phyloP scores from a whole-genome alignment of 2,329 filamentous ascomycete genomes.

The Apiospora saccharicola region DNA sequence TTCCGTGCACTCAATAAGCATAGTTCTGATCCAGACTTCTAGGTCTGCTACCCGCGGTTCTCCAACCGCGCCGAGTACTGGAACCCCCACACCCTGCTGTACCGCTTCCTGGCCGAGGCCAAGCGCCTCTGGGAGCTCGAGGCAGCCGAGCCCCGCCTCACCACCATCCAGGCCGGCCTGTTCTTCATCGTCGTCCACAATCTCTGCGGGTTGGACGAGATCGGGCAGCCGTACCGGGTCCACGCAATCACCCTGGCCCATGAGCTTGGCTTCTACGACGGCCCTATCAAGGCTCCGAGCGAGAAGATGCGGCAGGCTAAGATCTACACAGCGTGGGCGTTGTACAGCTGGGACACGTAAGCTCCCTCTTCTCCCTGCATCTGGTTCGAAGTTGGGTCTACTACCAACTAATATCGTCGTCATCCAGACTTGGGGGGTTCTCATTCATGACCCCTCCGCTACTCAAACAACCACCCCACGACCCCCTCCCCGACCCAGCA shows the following conservation, averaged over 20 bases:
- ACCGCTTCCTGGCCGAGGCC: slow-evolving; percentile 47
- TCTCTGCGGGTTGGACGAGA: slow-evolving; percentile 46
- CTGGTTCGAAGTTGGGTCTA: neutral
- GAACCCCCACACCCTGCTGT: slow-evolving; percentile 44
- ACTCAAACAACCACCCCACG: slow-evolving; percentile 34
- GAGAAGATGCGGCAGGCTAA: slow-evolving; percentile 35
- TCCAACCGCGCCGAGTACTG: slow-evolving; percentile 42
- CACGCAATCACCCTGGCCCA: slow-evolving; percentile 44
- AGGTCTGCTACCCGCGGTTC: slow-evolving; percentile 41
- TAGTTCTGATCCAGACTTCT: neutral
- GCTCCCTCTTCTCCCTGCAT: too few relatives aligned
- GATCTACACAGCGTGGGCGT: slow-evolving; percentile 44
- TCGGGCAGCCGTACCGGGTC: slow-evolving; percentile 45
- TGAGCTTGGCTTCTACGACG: slow-evolving; percentile 42
- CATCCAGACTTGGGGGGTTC: slow-evolving; percentile 26
- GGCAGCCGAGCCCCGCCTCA: slow-evolving; percentile 36
- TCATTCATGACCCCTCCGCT: slow-evolving; percentile 38
- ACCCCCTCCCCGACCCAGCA: slow-evolving; percentile 38
- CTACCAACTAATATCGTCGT: neutral
- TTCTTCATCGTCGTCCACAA: slow-evolving; percentile 42
- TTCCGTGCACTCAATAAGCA: too few relatives aligned
- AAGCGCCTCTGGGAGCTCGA: slow-evolving; percentile 46
- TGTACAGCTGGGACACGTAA: slow-evolving; percentile 42
- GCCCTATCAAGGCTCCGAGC: slow-evolving; percentile 28
- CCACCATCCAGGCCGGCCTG: slow-evolving; percentile 44